Evolutionary conservation across 2,329 filamentous ascomycete species (phyloP).

Genomic region (Fusarium agapanthi): DNA sequence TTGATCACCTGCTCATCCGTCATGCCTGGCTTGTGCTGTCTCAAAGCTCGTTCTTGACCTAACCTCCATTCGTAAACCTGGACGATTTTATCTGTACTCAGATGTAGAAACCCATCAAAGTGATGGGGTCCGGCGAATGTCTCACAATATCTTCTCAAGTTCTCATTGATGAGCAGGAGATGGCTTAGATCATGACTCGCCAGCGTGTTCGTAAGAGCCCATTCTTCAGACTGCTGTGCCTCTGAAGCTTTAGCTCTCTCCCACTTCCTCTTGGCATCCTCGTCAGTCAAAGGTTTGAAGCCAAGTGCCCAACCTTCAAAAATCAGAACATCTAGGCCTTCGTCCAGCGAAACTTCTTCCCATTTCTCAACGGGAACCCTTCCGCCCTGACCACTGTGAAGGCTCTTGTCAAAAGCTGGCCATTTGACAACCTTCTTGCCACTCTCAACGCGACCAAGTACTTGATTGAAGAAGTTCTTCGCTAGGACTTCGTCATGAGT

Average conservation of each 20-base stretch:
- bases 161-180: constrained; percentile 34
- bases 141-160: constrained; percentile 31
- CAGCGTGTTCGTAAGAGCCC: constrained; percentile 17
- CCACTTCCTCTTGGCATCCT: constrained; percentile 30
- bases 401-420: constrained; percentile 39
- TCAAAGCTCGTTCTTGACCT: constrained; percentile 30
- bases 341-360: constrained; percentile 18
- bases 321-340: constrained; percentile 34
- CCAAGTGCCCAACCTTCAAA: constrained; percentile 42
- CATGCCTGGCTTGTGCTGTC: constrained; percentile 35
- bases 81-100: constrained; percentile 33
- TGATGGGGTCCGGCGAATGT: constrained; percentile 29
- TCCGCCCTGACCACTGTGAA: constrained; percentile 32
- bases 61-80: constrained; percentile 40
- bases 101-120: constrained; percentile 35
- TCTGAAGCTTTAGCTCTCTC: constrained; percentile 4
- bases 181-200: constrained; percentile 28
- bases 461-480: constrained; percentile 11
- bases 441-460: background rate
- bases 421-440: constrained; percentile 13
- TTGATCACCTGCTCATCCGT: constrained; percentile 34
- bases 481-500: constrained; percentile 35
- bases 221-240: constrained; percentile 2
- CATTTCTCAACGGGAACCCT: constrained; percentile 26
- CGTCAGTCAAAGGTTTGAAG: constrained; percentile 23